phyloP scores from a whole-genome alignment of 2,329 filamentous ascomycete genomes.

The Calonectria crousiana region DNA sequence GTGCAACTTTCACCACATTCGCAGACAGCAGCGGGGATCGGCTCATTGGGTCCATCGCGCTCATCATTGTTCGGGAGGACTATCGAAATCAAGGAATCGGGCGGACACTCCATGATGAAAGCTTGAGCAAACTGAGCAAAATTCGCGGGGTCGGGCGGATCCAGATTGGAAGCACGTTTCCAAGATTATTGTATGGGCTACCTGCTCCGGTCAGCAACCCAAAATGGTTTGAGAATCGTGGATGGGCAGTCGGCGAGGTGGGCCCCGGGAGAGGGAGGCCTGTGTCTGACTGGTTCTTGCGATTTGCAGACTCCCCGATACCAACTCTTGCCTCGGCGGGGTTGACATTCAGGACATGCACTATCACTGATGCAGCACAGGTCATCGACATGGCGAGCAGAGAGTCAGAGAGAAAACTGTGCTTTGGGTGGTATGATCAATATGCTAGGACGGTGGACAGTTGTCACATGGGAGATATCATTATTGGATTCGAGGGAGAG shows the following conservation, averaged over 20 bases:
- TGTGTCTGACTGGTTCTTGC: slow-evolving; percentile 66
- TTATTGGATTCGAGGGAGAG: slow-evolving; percentile 64
- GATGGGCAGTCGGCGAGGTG: slow-evolving; percentile 63
- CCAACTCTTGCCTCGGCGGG: slow-evolving; percentile 55
- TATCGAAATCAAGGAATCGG: slow-evolving; percentile 65
- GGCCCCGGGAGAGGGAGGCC: slow-evolving; percentile 61
- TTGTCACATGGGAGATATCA: slow-evolving; percentile 62
- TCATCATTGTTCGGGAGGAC: slow-evolving; percentile 63
- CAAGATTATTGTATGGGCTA: slow-evolving; percentile 67
- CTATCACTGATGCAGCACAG: slow-evolving; percentile 57
- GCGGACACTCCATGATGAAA: slow-evolving; percentile 64
- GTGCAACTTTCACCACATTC: slow-evolving; percentile 71
- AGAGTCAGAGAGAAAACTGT: slow-evolving; percentile 59
- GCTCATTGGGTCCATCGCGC: slow-evolving; percentile 67
- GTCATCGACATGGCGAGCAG: slow-evolving; percentile 64
- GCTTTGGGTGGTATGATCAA: slow-evolving; percentile 71
- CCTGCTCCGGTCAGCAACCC: slow-evolving; percentile 56
- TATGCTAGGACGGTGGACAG: slow-evolving; percentile 65
- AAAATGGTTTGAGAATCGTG: slow-evolving; percentile 67
- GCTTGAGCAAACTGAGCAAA: slow-evolving; percentile 60
- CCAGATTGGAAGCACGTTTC: slow-evolving; percentile 70
- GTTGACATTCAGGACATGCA: slow-evolving; percentile 59
- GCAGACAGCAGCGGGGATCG: slow-evolving; percentile 64
- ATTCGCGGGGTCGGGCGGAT: slow-evolving; percentile 66
- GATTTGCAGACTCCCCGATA: slow-evolving; percentile 62